phyloP scores from a whole-genome alignment of 441 rosid species.

The Mallotus japonicus region DNA sequence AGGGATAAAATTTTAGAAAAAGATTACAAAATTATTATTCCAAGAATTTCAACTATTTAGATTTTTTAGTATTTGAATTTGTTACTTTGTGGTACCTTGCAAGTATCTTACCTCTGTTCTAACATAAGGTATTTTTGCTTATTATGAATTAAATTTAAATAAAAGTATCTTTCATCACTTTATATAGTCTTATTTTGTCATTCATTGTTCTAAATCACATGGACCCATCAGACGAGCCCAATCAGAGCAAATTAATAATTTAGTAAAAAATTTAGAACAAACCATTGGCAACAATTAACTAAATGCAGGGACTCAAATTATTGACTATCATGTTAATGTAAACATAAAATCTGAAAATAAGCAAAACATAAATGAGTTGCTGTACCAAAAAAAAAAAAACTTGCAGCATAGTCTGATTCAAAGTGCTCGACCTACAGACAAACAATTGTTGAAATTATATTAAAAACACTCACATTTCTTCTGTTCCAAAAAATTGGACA shows the following conservation, averaged over 20 bases:
- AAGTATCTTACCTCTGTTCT: background rate
- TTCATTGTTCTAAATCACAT: background rate
- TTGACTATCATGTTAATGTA: no score
- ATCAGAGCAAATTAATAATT: background rate
- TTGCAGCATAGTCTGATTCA: background rate
- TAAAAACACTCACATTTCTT: constrained; percentile 79
- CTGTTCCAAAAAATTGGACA: constrained; percentile 94
- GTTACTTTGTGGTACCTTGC: background rate
- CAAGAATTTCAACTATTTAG: background rate
- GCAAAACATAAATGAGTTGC: background rate
- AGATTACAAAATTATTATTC: no score
- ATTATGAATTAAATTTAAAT: background rate
- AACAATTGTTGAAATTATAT: background rate
- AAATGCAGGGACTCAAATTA: background rate
- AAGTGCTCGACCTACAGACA: background rate
- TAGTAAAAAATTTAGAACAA: background rate
- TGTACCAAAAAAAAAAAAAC: background rate
- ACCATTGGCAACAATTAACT: background rate
- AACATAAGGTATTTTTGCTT: background rate
- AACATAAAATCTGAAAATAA: constrained; percentile 1
- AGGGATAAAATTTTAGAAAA: no score
- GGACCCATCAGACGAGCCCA: background rate
- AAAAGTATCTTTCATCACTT: background rate
- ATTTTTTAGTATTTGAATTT: background rate
- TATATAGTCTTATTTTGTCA: background rate